Percentiles rank a stretch among this genome's conserved stretches.
phyloP scores from a whole-genome alignment of 208 protist species.

The Histomonas meleagridis region DNA sequence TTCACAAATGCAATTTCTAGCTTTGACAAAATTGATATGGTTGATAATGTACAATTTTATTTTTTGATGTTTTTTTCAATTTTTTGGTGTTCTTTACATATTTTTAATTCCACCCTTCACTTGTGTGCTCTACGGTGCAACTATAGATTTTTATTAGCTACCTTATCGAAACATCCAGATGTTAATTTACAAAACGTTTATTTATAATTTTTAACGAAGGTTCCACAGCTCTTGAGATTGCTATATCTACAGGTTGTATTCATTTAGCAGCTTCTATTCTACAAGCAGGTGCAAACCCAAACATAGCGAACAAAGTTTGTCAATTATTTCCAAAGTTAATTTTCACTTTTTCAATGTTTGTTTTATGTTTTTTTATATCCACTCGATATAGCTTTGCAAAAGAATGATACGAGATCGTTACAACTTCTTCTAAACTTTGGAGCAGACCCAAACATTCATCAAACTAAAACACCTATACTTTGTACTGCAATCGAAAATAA shows the following conservation, averaged over 20 bases:
- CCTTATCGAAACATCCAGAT: neutral
- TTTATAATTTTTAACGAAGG: no score
- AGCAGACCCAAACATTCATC: neutral
- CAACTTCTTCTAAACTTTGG: conserved; percentile 10
- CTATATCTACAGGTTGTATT: neutral
- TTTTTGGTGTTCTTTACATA: neutral
- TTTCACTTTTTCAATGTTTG: neutral
- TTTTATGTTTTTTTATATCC: neutral
- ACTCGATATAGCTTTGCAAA: neutral
- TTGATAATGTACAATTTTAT: neutral
- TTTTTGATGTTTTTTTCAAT: neutral
- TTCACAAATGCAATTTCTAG: no score
- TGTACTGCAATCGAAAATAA: neutral
- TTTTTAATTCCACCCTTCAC: neutral
- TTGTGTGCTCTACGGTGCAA: neutral
- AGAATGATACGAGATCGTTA: neutral
- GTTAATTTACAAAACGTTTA: neutral
- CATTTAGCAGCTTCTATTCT: neutral
- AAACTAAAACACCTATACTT: neutral
- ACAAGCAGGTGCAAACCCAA: neutral
- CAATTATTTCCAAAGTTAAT: neutral
- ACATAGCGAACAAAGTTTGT: neutral
- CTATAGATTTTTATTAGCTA: neutral
- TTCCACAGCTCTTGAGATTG: neutral
- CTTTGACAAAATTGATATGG: no score